Evolutionary conservation across 1,284 basidiomycete species (phyloP), one percentile per base, ranked within the genome.

Genomic region (Entoloma clypeatum): DNA sequence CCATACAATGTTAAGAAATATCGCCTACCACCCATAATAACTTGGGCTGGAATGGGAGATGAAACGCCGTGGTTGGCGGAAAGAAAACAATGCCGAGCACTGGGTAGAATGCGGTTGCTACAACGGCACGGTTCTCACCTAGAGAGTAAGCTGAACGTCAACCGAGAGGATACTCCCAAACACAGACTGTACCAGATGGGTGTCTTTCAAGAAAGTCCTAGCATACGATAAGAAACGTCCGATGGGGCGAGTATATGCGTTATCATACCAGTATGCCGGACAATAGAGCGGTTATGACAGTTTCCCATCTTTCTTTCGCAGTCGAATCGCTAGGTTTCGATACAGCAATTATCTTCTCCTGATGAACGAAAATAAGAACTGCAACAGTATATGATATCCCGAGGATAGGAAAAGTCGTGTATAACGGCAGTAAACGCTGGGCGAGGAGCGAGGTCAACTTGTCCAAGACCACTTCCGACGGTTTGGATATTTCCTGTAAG

Each of bases 51-150:
- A 7, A 11, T 9, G 36, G n/a, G 17, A n/a, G 25, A 30, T 39
- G 34, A 17, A 28, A 25, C 14, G 29, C 10, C 13, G 22, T 23
- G 4, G 44, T 26, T 7, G 8, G 37, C 2, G 33, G 36, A 31
- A 58, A 55, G 44, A 53, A 57, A 26, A 51, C 33, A 17, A 28
- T 31, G 23, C 51, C 54, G 22, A 61, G 45, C 23, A 36, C 21
- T 3, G 50, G 43, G 28, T 57, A 60, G 22, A 60, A 47, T 16
- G 45, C 33, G 13, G 38, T 50, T 21, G 52, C 56, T 37, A 59
- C 49, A 13, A 52, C 45, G 9, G 43, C 36, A 31, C 50, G 53
- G 39, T 45, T 43, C 33, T 48, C 49, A 22, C 32, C 54, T 55
- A 32, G 17, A 29, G 13, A 10, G 16, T n/a, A 18, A 27, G 11